These are phyloP conservation scores for Eutrema yunnanense DNA, from an alignment of 345 rosid genomes.

Conservation along the genomic window DNA sequence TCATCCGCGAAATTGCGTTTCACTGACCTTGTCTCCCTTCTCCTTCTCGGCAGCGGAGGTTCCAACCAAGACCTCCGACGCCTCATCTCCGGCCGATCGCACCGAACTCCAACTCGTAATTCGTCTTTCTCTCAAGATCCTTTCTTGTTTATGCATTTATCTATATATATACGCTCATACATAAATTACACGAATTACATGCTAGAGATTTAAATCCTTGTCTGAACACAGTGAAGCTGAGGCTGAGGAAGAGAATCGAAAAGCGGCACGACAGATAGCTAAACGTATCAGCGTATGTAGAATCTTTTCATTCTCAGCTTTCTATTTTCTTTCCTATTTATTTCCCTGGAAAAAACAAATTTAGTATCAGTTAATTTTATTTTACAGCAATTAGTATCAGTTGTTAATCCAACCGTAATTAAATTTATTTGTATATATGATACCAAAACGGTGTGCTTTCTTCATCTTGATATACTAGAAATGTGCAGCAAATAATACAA, in stretches of 20 bases:
- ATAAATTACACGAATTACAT: neutral
- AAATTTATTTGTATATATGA: neutral
- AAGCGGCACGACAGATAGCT: slow-evolving; percentile 14
- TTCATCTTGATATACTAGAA: neutral
- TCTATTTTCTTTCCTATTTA: neutral
- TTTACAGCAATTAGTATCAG: neutral
- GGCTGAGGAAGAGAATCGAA: slow-evolving; percentile 8
- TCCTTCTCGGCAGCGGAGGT: slow-evolving; percentile 22
- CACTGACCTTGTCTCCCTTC: slow-evolving; percentile 1
- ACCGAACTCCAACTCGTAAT: neutral
- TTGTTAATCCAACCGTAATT: neutral
- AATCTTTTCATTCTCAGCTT: neutral
- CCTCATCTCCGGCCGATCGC: slow-evolving; percentile 10
- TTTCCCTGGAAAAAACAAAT: neutral
- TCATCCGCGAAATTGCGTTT: slow-evolving; percentile 2
- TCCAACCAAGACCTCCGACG: slow-evolving; percentile 8
- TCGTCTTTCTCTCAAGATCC: neutral
- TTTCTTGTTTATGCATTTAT: neutral
- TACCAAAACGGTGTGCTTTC: slow-evolving; percentile 24
- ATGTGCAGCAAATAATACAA: neutral
- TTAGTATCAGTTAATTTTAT: neutral
- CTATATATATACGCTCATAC: neutral
- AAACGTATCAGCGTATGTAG: slow-evolving; percentile 21
- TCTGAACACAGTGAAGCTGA: slow-evolving; percentile 27
- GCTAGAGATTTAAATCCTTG: no score